Percentiles rank a stretch among this genome's conserved stretches.
These are phyloP conservation scores for Coemansia sp. DNA, from an alignment of 192 early-diverging fungal species.

Conservation along the genomic window DNA sequence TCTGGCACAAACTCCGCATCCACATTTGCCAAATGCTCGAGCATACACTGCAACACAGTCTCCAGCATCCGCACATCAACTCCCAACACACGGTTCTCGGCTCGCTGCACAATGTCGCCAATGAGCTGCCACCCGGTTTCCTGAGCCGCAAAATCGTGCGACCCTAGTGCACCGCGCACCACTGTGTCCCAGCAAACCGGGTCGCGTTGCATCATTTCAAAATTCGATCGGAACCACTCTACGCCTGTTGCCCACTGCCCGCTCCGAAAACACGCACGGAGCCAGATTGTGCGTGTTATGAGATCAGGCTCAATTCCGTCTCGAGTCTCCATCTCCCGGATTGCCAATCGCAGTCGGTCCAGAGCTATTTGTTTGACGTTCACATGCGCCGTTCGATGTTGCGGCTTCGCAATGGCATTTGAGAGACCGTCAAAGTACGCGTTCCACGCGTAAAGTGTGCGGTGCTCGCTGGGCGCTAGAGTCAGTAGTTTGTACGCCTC, in stretches of 20 bases:
- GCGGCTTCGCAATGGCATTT: neutral
- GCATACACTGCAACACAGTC: slow-evolving; percentile 23
- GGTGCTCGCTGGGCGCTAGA: neutral
- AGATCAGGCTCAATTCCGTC: slow-evolving; percentile 21
- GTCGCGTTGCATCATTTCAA: slow-evolving; percentile 11
- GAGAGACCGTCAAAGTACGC: slow-evolving; percentile 37
- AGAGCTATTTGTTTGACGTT: neutral
- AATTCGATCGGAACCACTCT: slow-evolving; percentile 17
- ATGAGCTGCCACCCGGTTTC: slow-evolving; percentile 33
- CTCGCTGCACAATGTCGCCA: slow-evolving; percentile 14
- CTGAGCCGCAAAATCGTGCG: slow-evolving; percentile 8
- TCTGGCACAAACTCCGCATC: slow-evolving; percentile 12
- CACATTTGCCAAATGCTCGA: neutral
- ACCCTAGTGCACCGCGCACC: slow-evolving; percentile 25
- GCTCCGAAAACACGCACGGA: slow-evolving; percentile 43
- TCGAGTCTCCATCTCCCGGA: slow-evolving; percentile 22
- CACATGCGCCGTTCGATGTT: neutral
- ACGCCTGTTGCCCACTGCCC: slow-evolving; percentile 22
- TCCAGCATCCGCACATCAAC: slow-evolving; percentile 30
- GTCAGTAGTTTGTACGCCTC: slow-evolving; percentile 18
- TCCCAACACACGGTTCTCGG: neutral
- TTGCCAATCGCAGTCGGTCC: slow-evolving; percentile 5
- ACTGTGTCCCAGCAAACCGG: slow-evolving; percentile 39
- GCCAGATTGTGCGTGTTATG: slow-evolving; percentile 37
- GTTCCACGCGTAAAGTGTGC: slow-evolving; percentile 33